These are phyloP conservation scores for Populus alba DNA, from an alignment of 345 rosid species.

Conservation along the genomic window DNA sequence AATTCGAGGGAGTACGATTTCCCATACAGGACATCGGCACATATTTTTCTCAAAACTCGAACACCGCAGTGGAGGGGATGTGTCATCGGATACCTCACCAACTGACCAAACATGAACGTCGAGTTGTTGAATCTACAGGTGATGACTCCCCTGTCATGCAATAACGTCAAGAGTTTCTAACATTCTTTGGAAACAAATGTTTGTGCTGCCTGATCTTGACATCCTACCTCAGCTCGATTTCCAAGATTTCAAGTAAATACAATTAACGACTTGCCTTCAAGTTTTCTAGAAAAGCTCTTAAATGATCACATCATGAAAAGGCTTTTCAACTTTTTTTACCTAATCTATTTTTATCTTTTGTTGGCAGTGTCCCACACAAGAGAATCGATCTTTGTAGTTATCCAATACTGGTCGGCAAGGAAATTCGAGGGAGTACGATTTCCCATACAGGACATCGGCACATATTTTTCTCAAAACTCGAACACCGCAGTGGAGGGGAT, in stretches of 20 bases:
- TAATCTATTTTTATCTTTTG: neutral
- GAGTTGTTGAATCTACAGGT: neutral
- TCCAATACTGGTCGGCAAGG: neutral
- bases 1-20: neutral
- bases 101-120: neutral
- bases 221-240: neutral
- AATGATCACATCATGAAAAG: neutral
- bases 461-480: no score
- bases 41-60: no score
- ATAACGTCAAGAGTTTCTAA: neutral
- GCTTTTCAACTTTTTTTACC: neutral
- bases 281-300: neutral
- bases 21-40: no score
- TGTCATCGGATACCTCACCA: neutral
- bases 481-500: neutral
- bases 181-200: neutral
- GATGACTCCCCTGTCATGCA: neutral
- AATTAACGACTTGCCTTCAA: neutral
- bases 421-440: neutral
- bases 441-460: no score
- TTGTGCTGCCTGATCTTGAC: neutral
- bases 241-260: neutral
- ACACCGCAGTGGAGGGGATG: neutral
- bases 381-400: constrained; percentile 2
- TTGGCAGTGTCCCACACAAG: neutral